These are phyloP conservation scores for Trichocomaceae sp. DNA, from an alignment of 2,329 filamentous ascomycete species.

Conservation along the genomic window DNA sequence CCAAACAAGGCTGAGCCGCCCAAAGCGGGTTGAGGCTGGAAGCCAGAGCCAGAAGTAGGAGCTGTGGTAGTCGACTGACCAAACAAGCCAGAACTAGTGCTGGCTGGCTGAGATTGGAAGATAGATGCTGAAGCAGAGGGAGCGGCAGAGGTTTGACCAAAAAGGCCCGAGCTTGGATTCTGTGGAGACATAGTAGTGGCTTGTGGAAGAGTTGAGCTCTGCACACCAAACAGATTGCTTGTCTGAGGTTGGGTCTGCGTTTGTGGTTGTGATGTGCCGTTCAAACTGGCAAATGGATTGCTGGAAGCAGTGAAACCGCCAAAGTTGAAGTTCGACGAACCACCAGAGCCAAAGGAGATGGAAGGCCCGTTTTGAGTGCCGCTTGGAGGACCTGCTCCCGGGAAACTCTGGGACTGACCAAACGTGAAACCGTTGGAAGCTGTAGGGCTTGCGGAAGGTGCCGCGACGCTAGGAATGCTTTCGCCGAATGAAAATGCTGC, in stretches of 20 bases:
- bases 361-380: constrained; percentile 20
- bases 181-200: background rate
- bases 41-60: constrained; percentile 2
- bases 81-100: constrained; percentile 19
- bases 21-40: constrained; percentile 4
- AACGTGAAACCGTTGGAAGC: constrained; percentile 29
- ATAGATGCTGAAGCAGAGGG: background rate
- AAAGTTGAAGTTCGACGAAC: constrained; percentile 24
- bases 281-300: constrained; percentile 33
- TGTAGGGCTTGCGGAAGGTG: constrained; percentile 17
- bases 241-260: constrained; percentile 18
- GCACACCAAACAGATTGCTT: constrained; percentile 16
- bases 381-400: constrained; percentile 20
- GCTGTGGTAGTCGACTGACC: constrained; percentile 11
- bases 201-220: constrained; percentile 3
- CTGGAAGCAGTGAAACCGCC: constrained; percentile 19
- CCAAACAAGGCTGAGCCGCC: constrained; percentile 13
- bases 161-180: constrained; percentile 1
- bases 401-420: constrained; percentile 33
- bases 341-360: constrained; percentile 26
- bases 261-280: constrained; percentile 13
- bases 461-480: constrained; percentile 23
- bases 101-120: constrained; percentile 15
- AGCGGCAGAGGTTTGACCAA: constrained; percentile 5
- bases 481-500: constrained; percentile 25